Evolutionary conservation across 2,329 filamentous ascomycete species (phyloP).

Genomic region (Chrysosporium keratinophilum): DNA sequence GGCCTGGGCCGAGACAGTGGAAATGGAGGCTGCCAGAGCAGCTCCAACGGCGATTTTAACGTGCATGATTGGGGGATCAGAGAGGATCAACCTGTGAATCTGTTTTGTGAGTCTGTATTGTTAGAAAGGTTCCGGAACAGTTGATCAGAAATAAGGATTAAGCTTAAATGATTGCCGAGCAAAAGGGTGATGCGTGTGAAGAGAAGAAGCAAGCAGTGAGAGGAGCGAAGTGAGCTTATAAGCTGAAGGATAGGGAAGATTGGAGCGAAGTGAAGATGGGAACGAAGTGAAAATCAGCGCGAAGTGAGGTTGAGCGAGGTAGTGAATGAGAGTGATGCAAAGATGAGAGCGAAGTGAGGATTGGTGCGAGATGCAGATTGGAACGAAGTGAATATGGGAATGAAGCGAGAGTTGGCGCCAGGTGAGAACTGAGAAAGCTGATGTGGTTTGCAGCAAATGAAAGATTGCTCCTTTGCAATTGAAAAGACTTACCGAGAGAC

Average conservation of each 20-base stretch:
- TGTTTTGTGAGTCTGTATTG: background rate
- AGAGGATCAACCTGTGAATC: background rate
- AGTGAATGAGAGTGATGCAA: background rate
- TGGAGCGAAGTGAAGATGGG: background rate
- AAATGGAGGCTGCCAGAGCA: constrained; percentile 16
- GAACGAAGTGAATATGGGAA: constrained; percentile 1
- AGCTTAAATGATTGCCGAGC: background rate
- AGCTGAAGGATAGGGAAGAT: background rate
- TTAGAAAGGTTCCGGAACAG: constrained; percentile 1
- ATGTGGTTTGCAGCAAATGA: background rate
- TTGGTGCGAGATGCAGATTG: background rate
- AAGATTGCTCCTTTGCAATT: background rate
- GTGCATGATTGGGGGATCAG: constrained; percentile 14
- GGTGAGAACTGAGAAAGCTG: background rate
- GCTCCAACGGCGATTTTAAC: constrained; percentile 14
- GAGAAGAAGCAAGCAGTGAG: background rate
- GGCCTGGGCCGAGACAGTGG: constrained; percentile 17
- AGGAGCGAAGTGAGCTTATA: background rate
- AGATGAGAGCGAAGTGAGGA: background rate
- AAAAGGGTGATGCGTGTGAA: background rate
- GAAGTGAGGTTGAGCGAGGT: background rate
- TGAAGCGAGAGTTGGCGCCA: background rate
- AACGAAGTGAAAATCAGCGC: background rate
- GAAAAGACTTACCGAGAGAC: constrained; percentile 1
- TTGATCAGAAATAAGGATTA: background rate